Percentiles rank a stretch among this genome's conserved stretches.
Conservation (phyloP, 371 early-diverging fungal species). For the Enteropsectra breve region DNA sequence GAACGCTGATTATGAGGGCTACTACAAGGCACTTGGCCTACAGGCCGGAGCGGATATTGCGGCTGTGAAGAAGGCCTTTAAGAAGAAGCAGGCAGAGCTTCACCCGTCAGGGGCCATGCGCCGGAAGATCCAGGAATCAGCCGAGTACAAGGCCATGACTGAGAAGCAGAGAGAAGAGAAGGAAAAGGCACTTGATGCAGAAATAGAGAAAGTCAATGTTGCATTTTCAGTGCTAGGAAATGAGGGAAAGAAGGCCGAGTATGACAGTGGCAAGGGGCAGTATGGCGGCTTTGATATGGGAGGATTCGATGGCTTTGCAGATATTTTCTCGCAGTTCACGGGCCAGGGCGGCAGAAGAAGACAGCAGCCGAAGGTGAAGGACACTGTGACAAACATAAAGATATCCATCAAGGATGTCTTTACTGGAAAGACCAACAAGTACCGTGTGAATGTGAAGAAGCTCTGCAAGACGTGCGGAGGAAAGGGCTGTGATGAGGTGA, state of each 20-base stretch:
- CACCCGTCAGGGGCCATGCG: constrained; percentile 38
- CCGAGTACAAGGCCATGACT: constrained; percentile 32
- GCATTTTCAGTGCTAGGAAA: constrained; percentile 51
- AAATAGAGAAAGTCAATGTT: constrained; percentile 43
- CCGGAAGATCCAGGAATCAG: constrained; percentile 15
- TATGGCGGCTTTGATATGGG: constrained; percentile 13
- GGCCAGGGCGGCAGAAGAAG: constrained; percentile 33
- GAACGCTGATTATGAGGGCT: constrained; percentile 46
- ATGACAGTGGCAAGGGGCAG: constrained; percentile 53
- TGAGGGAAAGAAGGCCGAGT: constrained; percentile 51
- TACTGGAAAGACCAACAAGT: constrained; percentile 39
- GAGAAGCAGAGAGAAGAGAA: constrained; percentile 40
- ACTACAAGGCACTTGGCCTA: constrained; percentile 50
- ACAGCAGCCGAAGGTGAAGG: constrained; percentile 38
- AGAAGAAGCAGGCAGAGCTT: constrained; percentile 33
- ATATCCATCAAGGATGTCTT: constrained; percentile 49
- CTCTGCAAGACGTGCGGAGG: constrained; percentile 55
- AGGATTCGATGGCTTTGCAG: constrained; percentile 47
- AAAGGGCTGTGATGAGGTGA: constrained; percentile 45
- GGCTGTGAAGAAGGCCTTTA: constrained; percentile 51
- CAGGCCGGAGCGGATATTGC: constrained; percentile 33
- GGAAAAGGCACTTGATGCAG: constrained; percentile 45
- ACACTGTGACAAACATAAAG: constrained; percentile 36
- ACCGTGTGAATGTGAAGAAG: constrained; percentile 42
- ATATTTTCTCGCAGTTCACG: constrained; percentile 46